Evolutionary conservation across 257 asterid genomes (phyloP), one percentile per base, ranked within the genome.

Genomic region (Linderniella brevidens): DNA sequence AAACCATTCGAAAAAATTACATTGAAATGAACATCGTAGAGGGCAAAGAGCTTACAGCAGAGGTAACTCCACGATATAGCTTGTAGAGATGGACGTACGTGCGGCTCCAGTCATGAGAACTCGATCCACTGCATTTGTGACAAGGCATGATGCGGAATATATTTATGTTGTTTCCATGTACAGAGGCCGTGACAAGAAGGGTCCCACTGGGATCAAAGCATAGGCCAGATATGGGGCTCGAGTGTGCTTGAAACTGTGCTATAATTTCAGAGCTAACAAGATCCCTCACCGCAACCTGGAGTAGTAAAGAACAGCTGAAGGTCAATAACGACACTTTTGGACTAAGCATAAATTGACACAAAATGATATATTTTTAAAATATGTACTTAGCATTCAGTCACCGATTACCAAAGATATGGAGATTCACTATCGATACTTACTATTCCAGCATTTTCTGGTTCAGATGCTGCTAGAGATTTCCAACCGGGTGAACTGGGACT

Each of bases 121-220:
- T 25, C 32, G 32, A 25, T 25, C 32, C 32, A 46, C 67, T 64
- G 8, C 57, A 48, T 40, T 54, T 61, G 50, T 51, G 68, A 29
- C 55, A 64, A 57, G 84, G 77, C 81, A 69, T 74, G 62, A 80
- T 74, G 15, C 79, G 57, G 64, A 71, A 80, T 41, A 80, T 58
- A 64, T 77, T 67, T 49, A 74, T 65, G 68, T 66, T 74, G 63
- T 80, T 65, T 59, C 93, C 93, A 68, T 75, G 83, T 43, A 77
- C 67, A 45, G 93, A 77, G 53, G 88, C 79, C 32, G 93, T 77
- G 57, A 80, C 88, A 51, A 74, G 67, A 72, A 77, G 79, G 46
- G 93, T 77, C 54, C 87, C 84, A 59, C 84, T 77, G 11, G 80
- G 81, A 55, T 80, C 92, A 39, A 80, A 80, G 59, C 87, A 76